Conservation (phyloP, 2,329 filamentous ascomycete genomes). For the Huntiella moniliformis region DNA sequence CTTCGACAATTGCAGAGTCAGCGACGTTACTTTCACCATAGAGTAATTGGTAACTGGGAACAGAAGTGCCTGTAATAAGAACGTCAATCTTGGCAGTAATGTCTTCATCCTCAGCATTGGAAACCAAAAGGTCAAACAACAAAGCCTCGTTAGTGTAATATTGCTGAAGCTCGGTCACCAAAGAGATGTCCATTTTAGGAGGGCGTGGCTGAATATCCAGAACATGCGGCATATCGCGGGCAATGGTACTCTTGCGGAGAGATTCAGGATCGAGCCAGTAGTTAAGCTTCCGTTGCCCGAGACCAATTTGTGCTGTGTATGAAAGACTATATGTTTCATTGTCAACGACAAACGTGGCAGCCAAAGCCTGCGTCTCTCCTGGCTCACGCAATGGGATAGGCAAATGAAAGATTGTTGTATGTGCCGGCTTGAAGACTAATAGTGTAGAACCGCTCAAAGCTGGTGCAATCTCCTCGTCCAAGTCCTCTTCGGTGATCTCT, state of each 20-base stretch:
- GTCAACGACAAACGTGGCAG: conserved; percentile 43
- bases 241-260: conserved; percentile 24
- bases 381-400: conserved; percentile 60
- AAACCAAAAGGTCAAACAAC: conserved; percentile 45
- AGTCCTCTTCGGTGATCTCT: conserved; percentile 16
- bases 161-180: conserved; percentile 43
- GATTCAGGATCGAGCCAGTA: conserved; percentile 32
- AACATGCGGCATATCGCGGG: conserved; percentile 30
- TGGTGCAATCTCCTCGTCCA: conserved; percentile 15
- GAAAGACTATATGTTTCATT: conserved; percentile 48
- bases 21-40: conserved; percentile 18
- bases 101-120: conserved; percentile 69
- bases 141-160: conserved; percentile 77
- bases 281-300: conserved; percentile 20
- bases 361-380: conserved; percentile 51
- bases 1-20: conserved; percentile 19
- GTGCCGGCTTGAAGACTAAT: conserved; percentile 29
- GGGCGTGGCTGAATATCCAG: conserved; percentile 72
- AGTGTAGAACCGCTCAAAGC: conserved; percentile 9
- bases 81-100: conserved; percentile 54
- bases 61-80: conserved; percentile 36
- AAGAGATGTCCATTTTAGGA: conserved; percentile 66
- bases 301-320: conserved; percentile 39
- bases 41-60: conserved; percentile 27
- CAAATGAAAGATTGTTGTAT: conserved; percentile 53